Base-by-base conservation (phyloP, 768 basidiomycete species). In the Suillus paluster region DNA sequence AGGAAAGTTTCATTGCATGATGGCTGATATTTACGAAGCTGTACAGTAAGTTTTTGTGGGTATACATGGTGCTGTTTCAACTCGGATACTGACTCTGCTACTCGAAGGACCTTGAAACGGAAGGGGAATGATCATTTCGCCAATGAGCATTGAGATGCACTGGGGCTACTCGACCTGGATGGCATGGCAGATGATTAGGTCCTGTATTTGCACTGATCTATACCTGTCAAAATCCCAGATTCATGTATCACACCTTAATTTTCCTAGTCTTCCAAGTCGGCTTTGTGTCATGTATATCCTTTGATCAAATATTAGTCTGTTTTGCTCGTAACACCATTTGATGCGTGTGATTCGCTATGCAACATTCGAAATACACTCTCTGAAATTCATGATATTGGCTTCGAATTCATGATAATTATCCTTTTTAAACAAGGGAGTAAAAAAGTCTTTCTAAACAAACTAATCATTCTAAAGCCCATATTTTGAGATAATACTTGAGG, bases 401-500 rank as follows among this genome's bases (percentile, higher is more conserved):
- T 44, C 19, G 42, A 44, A 44, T 44, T 44, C 42, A 44, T 44
- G 42, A 44, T 44, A 44, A 44, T 44, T 44, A 44, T 44, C 10
- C 42, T 44, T 44, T 44, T n/a, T 44, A 44, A 10, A 44, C 42
- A 44, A 44, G 42, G 42, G 10, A 44, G 42, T 44, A 44, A 44
- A 44, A 44, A 44, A 44, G 42, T 44, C 42, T 44, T 44, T 44
- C 42, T 44, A 44, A 21, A 44, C 42, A n/a, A 44, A 44, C 42
- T 44, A 44, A 44, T 44, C 42, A 44, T 44, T 44, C 42, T 44
- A 44, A 44, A 44, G 42, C 42, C 42, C 42, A 44, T 44, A 44
- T n/a, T 44, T 44, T 21, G 42, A 44, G n/a, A 44, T 44, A 44
- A 44, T 44, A n/a, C n/a, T 3, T n/a, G 42, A 44, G 42, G 42